A percentile compares a stretch with the other conserved stretches of the same genome.
phyloP scores from a whole-genome alignment of 805 yeast species.

The Metschnikowia henanensis region DNA sequence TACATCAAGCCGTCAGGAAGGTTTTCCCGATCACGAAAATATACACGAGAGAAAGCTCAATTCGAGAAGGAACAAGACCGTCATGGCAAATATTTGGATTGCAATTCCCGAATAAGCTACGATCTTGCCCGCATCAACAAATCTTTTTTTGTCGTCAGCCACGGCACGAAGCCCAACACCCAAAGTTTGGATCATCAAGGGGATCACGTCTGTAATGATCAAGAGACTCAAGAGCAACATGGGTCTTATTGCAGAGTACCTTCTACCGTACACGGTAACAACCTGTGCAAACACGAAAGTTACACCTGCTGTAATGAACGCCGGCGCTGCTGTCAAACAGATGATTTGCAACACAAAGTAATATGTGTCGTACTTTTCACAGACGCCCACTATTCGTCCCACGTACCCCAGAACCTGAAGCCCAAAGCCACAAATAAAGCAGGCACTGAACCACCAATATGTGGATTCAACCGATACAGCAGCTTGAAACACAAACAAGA shows the following conservation, averaged over 20 bases:
- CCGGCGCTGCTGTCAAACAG: constrained; percentile 38
- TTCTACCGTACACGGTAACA: constrained; percentile 38
- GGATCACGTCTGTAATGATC: constrained; percentile 35
- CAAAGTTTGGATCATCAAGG: constrained; percentile 37
- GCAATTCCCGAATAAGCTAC: constrained; percentile 39
- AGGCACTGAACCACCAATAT: constrained; percentile 40
- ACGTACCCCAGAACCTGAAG: constrained; percentile 39
- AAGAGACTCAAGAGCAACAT: constrained; percentile 44
- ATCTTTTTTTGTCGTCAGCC: not conserved
- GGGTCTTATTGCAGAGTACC: constrained; percentile 37
- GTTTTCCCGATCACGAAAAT: constrained; percentile 24
- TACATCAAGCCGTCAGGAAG: constrained; percentile 13
- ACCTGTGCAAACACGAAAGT: constrained; percentile 41
- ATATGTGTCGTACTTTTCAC: constrained; percentile 21
- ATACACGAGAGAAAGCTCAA: constrained; percentile 37
- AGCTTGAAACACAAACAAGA: constrained; percentile 25
- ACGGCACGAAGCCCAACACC: constrained; percentile 36
- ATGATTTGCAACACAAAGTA: constrained; percentile 33
- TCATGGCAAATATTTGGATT: constrained; percentile 21
- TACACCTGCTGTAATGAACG: constrained; percentile 43
- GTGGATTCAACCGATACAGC: constrained; percentile 31
- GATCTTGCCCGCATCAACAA: constrained; percentile 32
- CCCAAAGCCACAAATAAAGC: constrained; percentile 36
- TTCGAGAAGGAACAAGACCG: constrained; percentile 4
- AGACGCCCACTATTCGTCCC: constrained; percentile 33